A percentile compares a stretch with the other conserved stretches of the same genome.
phyloP scores from a whole-genome alignment of 2,329 filamentous ascomycete genomes.

The Fusarium chaquense region DNA sequence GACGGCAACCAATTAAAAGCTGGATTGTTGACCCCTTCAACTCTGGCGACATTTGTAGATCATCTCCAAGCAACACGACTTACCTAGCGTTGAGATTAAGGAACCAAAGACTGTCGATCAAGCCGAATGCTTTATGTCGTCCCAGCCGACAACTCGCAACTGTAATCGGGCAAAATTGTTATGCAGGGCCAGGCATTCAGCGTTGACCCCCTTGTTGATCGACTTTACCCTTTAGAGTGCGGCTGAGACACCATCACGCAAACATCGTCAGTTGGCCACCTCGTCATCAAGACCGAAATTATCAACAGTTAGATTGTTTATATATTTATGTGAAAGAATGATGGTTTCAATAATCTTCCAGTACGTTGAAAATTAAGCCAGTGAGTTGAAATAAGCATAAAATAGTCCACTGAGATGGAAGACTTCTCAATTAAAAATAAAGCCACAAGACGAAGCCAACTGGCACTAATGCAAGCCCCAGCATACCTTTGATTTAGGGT shows the following conservation, averaged over 20 bases:
- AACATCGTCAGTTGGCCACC: background rate
- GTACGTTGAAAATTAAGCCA: accelerated
- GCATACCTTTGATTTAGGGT: background rate
- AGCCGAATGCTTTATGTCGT: background rate
- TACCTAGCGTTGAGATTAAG: background rate
- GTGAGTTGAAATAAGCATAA: too few species aligned
- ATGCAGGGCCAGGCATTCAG: background rate
- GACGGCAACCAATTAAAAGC: background rate
- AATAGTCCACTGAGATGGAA: background rate
- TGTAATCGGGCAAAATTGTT: background rate
- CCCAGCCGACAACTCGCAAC: background rate
- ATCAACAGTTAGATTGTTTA: background rate
- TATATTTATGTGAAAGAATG: background rate
- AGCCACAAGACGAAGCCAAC: conserved; percentile 2
- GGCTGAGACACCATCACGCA: conserved; percentile 14
- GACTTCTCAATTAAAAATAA: accelerated
- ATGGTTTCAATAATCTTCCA: accelerated
- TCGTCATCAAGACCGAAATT: too few species aligned
- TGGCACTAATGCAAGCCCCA: conserved; percentile 15
- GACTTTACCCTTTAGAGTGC: conserved; percentile 14
- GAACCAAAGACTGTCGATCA: too few species aligned
- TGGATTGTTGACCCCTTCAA: background rate
- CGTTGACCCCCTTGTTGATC: background rate
- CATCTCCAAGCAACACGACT: background rate
- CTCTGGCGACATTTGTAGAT: background rate